Conservation (phyloP, 441 rosid species). For the Corymbia calophylla region DNA sequence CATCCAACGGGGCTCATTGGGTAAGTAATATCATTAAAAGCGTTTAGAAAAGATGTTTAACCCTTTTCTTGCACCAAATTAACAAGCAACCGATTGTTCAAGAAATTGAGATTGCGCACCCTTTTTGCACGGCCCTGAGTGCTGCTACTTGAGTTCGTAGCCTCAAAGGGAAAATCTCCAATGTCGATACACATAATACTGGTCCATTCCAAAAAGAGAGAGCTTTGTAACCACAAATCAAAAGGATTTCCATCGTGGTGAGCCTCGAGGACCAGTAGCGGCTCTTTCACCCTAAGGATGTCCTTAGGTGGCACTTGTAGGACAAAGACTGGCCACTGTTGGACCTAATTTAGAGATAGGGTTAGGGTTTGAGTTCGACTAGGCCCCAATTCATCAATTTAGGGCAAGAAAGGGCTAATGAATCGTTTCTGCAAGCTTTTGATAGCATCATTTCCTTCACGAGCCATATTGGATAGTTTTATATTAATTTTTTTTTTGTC, state of each 20-base stretch:
- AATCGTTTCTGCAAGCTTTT: not conserved
- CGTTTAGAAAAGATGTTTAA: not conserved
- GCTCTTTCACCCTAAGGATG: not conserved
- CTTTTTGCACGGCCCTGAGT: not conserved
- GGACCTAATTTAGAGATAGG: not conserved
- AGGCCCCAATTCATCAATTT: not conserved
- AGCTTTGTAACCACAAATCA: not conserved
- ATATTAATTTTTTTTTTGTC: no score
- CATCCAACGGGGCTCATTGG: not conserved
- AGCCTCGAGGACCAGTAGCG: not conserved
- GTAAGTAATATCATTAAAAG: not conserved
- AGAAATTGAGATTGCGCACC: not conserved
- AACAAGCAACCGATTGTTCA: not conserved
- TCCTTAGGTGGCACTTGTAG: not conserved
- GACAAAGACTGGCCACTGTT: not conserved
- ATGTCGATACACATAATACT: not conserved
- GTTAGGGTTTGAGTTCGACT: not conserved
- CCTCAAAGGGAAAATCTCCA: not conserved
- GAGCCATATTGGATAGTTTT: rapidly evolving
- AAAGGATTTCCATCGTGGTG: not conserved
- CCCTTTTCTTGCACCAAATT: not conserved
- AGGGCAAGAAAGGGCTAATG: not conserved
- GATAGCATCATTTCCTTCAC: rapidly evolving
- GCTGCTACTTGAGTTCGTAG: not conserved
- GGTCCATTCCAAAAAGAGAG: not conserved